A percentile compares a stretch with the other conserved stretches of the same genome.
phyloP scores from a whole-genome alignment of 305 asterid species.

The Coffea humblotiana region DNA sequence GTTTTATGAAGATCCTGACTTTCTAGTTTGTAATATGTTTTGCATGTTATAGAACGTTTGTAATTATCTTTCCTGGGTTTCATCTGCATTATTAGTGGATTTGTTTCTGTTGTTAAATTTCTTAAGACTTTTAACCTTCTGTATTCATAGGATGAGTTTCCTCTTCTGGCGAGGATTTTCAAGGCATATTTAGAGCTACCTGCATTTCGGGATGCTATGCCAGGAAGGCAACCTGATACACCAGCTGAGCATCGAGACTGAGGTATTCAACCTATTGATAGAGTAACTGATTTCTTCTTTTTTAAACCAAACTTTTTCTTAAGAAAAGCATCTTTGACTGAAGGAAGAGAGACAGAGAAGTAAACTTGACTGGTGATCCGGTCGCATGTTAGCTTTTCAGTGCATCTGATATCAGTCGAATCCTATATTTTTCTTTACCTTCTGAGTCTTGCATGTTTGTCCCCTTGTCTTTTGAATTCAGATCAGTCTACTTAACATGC shows the following conservation, averaged over 20 bases:
- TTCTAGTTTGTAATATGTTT: neutral
- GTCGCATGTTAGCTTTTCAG: neutral
- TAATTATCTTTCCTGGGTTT: neutral
- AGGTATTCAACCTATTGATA: constrained; percentile 17
- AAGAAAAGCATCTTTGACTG: neutral
- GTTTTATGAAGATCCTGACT: neutral
- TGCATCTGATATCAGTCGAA: neutral
- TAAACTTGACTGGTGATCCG: neutral
- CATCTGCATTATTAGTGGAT: neutral
- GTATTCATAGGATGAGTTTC: constrained; percentile 58
- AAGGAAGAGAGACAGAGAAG: neutral
- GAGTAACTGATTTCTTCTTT: neutral
- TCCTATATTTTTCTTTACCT: neutral
- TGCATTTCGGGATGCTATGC: constrained; percentile 62
- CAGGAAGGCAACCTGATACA: constrained; percentile 76
- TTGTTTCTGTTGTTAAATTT: neutral
- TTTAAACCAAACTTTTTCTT: neutral
- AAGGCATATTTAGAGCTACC: constrained; percentile 58
- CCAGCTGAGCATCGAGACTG: constrained; percentile 53
- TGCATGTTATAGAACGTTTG: too few species aligned
- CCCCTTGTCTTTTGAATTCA: neutral
- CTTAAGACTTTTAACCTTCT: neutral
- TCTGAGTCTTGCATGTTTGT: neutral
- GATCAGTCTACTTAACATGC: neutral
- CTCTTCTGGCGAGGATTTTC: constrained; percentile 43